Base-by-base conservation (phyloP, 2,329 filamentous ascomycete species). In the Cladosporium sp. region DNA sequence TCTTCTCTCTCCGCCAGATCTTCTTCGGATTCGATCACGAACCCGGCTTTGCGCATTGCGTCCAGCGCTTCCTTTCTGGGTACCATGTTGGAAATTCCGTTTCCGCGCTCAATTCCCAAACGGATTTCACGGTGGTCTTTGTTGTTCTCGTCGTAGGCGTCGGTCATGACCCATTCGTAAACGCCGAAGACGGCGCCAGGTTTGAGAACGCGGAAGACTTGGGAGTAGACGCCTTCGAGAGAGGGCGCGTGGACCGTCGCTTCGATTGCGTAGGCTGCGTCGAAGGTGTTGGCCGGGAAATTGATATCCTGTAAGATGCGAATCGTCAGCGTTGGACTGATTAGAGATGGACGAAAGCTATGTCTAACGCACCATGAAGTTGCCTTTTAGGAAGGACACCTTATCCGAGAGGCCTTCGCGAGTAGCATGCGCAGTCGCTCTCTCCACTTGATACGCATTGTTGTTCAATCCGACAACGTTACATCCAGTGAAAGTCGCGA, bases 361-460 rank as follows among this genome's bases (percentile, higher is more conserved):
- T 34, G 30, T 12, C 7, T 3, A 14, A 45, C 51, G 28, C n/a
- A 55, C 51, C 60, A 67, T 63, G 34, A 70, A 72, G 59, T 72
- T 59, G 45, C 91, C 92, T 82, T 96, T 95, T 69, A 90, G 88
- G 67, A 91, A 96, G 61, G 82, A 81, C 64, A 95, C 79, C 77
- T 95, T 90, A 67, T 88, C 74, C 0, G 86, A 82, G 49, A 96
- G 79, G 49, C 87, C 86, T 75, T 93, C 89, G 74, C 90, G 89
- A 59, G 82, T 76, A 3, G 91, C 90, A 71, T 96, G 95, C 58
- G 82, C 80, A 8, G 56, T 65, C 0, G 67, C 69, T 22, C 67
- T 61, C 25, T 68, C 63, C 19, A 72, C 63, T 36, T 71, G 70
- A 50, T 61, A 61, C 22, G 65, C 63, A 49, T 70, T 72, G 51